Evolutionary conservation across 495 filamentous ascomycete genomes (phyloP).

Genomic region (Podospora bellae-mahoneyi): DNA sequence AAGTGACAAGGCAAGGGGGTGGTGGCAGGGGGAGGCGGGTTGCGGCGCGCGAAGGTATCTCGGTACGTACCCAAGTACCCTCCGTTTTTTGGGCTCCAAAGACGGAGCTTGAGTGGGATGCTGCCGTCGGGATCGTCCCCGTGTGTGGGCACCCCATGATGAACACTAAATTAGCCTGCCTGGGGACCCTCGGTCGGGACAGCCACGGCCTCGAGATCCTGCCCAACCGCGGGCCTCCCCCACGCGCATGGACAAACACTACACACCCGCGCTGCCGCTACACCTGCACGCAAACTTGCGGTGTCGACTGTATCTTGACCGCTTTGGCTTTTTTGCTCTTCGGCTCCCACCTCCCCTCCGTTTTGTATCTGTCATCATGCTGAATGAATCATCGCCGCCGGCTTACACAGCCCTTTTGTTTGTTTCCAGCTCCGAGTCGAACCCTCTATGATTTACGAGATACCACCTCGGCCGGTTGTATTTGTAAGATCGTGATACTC

Average conservation of each 20-base stretch:
- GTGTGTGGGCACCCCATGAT: not conserved
- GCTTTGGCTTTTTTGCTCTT: not conserved
- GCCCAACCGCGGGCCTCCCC: conserved; percentile 9
- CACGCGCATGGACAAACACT: conserved; percentile 12
- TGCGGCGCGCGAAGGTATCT: conserved; percentile 1
- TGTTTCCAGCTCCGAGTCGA: conserved; percentile 1
- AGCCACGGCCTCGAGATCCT: not conserved
- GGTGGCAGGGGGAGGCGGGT: conserved; percentile 9
- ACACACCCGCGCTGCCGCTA: not conserved
- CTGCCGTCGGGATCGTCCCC: conserved; percentile 6
- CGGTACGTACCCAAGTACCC: conserved; percentile 5
- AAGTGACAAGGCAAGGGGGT: conserved; percentile 1
- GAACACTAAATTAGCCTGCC: conserved; percentile 1
- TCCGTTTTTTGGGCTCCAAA: not conserved
- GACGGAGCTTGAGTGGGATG: not conserved
- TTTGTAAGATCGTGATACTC: not conserved
- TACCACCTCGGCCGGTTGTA: conserved; percentile 1
- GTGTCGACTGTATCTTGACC: conserved; percentile 7
- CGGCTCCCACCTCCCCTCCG: not conserved
- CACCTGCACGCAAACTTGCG: conserved; percentile 1
- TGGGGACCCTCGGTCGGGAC: conserved; percentile 4
- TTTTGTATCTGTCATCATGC: not conserved
- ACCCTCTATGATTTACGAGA: not conserved
- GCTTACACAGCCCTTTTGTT: not conserved
- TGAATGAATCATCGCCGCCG: not conserved